A percentile compares a stretch with the other conserved stretches of the same genome.
Conservation (phyloP, 352 stramenopile genomes). For the Pythium volutum region DNA sequence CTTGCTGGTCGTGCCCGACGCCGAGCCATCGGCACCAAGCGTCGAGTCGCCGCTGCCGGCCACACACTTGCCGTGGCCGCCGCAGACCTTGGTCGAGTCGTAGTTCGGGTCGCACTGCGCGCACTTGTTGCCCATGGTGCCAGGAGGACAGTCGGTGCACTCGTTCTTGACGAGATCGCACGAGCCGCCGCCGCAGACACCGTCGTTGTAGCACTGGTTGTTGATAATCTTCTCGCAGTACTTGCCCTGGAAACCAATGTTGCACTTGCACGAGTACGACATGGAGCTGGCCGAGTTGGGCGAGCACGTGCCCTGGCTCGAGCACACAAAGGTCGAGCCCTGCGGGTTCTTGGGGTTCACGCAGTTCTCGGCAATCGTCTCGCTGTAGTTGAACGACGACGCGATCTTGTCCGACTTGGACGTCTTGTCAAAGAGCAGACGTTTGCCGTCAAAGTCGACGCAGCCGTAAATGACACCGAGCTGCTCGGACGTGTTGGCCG, state of each 20-base stretch:
- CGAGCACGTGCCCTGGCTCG: constrained; percentile 62
- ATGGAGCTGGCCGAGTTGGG: constrained; percentile 39
- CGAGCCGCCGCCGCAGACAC: constrained; percentile 58
- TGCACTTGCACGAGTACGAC: constrained; percentile 65
- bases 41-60: constrained; percentile 24
- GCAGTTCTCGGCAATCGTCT: constrained; percentile 50
- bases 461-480: constrained; percentile 74
- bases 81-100: constrained; percentile 44
- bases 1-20: background rate
- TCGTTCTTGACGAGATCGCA: constrained; percentile 62
- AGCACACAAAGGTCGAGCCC: constrained; percentile 68
- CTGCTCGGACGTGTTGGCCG: constrained; percentile 20
- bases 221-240: constrained; percentile 75
- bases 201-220: constrained; percentile 66
- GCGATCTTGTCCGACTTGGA: constrained; percentile 53
- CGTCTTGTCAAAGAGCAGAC: constrained; percentile 51
- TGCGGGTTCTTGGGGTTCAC: constrained; percentile 47
- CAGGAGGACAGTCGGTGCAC: constrained; percentile 53
- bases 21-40: constrained; percentile 11
- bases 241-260: constrained; percentile 73
- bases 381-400: constrained; percentile 57
- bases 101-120: constrained; percentile 56
- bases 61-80: constrained; percentile 52
- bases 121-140: constrained; percentile 69
- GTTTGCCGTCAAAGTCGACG: constrained; percentile 65